Evolutionary conservation across 2,329 filamentous ascomycete genomes (phyloP), one percentile per base, ranked within the genome.

Genomic region (Neopestalotiopsis clavispora): DNA sequence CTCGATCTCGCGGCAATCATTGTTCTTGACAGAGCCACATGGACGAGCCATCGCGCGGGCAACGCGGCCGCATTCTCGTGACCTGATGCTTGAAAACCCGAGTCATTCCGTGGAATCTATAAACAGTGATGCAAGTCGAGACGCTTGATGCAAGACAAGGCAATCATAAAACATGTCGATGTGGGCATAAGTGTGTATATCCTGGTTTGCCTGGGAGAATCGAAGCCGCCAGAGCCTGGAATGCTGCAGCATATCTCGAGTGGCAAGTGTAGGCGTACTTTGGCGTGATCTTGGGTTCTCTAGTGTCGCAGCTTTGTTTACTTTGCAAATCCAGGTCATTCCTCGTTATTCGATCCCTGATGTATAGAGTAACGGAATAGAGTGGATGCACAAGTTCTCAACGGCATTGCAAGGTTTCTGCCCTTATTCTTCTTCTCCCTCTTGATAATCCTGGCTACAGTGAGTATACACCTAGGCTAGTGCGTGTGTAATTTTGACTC

Each of bases 41-140:
- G 14, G 14, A 45, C 23, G 23, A 49, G 14, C 13, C 17, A 52
- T 52, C 45, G 45, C 45, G 45, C 45, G 45, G 45, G 45, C 45
- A 52, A n/a, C 45, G 45, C 45, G 45, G 45, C 45, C 45, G 45
- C 45, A 23, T 52, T 52, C 45, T 20, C n/a, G 45, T 52, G n/a
- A 52, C 45, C n/a, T 9, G 45, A 28, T 28, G 23, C 23, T 28
- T 52, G 45, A 52, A 23, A 9, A 38, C 6, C 20, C 45, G 45
- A 52, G 45, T 52, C 45, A 52, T 52, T 52, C 17, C 45, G 45
- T 20, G 45, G 4, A 38, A 20, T n/a, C 45, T 52, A 52, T 52
- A 52, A 52, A 52, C 45, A 52, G 45, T 52, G 45, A 52, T 52
- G 45, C 45, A 52, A 52, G 45, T 52, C 45, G 45, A 52, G 45